These are phyloP conservation scores for Bipolaris bicolor DNA, from an alignment of 2,329 filamentous ascomycete species.

Conservation along the genomic window DNA sequence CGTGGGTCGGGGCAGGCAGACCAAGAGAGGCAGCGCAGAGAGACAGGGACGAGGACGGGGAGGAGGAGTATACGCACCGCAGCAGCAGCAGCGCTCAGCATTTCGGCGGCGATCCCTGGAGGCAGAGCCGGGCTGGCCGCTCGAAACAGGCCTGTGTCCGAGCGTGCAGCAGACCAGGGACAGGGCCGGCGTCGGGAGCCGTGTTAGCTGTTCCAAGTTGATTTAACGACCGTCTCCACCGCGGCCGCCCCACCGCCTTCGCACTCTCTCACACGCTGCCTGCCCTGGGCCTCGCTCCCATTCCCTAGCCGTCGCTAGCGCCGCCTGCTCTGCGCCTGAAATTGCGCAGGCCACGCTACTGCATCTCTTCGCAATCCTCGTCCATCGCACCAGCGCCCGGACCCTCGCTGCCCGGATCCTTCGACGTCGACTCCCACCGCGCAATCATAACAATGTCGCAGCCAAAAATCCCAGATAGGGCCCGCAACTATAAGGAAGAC, in stretches of 20 bases:
- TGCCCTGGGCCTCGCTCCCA: slow-evolving; percentile 12
- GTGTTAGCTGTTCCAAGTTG: slow-evolving; percentile 48
- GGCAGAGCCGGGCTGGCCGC: slow-evolving; percentile 34
- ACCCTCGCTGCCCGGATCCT: slow-evolving; percentile 42
- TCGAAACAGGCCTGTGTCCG: slow-evolving; percentile 38
- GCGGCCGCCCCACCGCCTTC: slow-evolving; percentile 29
- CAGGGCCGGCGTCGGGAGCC: slow-evolving; percentile 39
- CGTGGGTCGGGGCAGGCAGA: background rate
- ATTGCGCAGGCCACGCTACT: slow-evolving; percentile 50
- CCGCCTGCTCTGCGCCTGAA: slow-evolving; percentile 34
- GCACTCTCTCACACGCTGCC: slow-evolving; percentile 15
- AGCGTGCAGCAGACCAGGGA: slow-evolving; percentile 39
- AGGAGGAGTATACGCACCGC: background rate
- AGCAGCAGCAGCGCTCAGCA: background rate
- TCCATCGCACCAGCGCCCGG: slow-evolving; percentile 33
- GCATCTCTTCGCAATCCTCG: slow-evolving; percentile 39
- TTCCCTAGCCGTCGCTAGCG: slow-evolving; percentile 20
- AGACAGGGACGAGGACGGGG: too few relatives aligned
- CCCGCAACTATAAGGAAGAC: slow-evolving; percentile 54
- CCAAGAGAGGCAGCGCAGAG: background rate
- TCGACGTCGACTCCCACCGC: slow-evolving; percentile 36
- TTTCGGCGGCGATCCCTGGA: slow-evolving; percentile 35
- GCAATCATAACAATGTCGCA: slow-evolving; percentile 52
- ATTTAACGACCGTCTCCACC: slow-evolving; percentile 46
- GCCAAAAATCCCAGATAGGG: slow-evolving; percentile 49